A percentile compares a stretch with the other conserved stretches of the same genome.
These are phyloP conservation scores for Tremella mesenterica DNA, from an alignment of 768 basidiomycete species.

Conservation along the genomic window DNA sequence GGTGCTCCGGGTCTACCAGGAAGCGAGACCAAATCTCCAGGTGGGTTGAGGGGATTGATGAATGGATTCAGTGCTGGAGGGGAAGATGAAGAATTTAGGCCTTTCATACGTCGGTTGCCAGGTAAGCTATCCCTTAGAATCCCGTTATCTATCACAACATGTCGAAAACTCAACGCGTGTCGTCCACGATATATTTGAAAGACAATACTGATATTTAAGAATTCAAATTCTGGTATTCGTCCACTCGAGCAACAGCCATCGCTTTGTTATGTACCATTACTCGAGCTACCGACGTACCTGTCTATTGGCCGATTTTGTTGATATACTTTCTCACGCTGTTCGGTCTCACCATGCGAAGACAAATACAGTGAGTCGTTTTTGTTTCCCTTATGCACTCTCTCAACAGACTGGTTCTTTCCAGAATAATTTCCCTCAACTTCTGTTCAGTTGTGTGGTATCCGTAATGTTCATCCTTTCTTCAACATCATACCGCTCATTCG, in stretches of 20 bases:
- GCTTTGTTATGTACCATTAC: conserved; percentile 74
- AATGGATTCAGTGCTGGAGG: conserved; percentile 42
- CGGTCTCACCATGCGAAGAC: conserved; percentile 86
- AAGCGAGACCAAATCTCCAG: conserved; percentile 10
- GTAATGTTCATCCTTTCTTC: conserved; percentile 6
- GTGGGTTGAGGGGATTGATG: conserved; percentile 37
- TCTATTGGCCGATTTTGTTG: conserved; percentile 98
- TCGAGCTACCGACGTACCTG: conserved; percentile 84
- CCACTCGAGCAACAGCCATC: conserved; percentile 78
- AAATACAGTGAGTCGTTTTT: conserved; percentile 68
- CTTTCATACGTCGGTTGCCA: conserved; percentile 88
- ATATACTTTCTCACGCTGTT: conserved; percentile 95
- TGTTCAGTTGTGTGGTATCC: too few relatives aligned
- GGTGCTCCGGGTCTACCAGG: conserved; percentile 57
- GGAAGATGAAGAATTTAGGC: conserved; percentile 91
- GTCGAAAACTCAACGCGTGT: not conserved
- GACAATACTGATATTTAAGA: conserved; percentile 18
- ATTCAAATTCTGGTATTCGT: conserved; percentile 62
- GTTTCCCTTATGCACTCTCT: not conserved
- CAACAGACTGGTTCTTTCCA: not conserved
- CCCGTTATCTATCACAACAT: not conserved
- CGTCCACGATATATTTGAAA: not conserved
- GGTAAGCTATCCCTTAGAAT: conserved; percentile 24
- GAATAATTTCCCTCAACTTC: too few relatives aligned
- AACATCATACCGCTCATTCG: too few relatives aligned